A percentile compares a stretch with the other conserved stretches of the same genome.
These are phyloP conservation scores for Arxiozyma slooffiae DNA, from an alignment of 1,139 yeast species.

Conservation along the genomic window DNA sequence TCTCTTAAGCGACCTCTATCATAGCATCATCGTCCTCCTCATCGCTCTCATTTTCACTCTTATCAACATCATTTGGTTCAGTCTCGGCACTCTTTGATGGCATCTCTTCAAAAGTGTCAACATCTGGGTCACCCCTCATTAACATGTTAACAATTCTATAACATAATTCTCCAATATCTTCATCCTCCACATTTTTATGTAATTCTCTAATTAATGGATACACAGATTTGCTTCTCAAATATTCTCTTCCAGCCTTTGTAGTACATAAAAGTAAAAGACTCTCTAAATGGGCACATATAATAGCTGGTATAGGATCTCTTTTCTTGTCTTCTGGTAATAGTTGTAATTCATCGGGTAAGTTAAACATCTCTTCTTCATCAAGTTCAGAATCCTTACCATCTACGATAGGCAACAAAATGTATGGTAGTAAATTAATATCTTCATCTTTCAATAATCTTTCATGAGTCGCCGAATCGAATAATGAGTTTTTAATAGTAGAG, in stretches of 20 bases:
- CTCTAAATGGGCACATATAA: conserved; percentile 66
- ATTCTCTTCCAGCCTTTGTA: conserved; percentile 60
- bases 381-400: conserved; percentile 61
- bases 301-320: conserved; percentile 62
- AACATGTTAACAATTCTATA: conserved; percentile 75
- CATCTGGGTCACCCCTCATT: conserved; percentile 76
- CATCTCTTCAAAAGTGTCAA: conserved; percentile 45
- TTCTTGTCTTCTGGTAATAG: conserved; percentile 64
- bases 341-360: conserved; percentile 83
- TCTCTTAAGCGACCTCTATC: conserved; percentile 28
- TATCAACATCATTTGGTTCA: conserved; percentile 29
- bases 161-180: conserved; percentile 56
- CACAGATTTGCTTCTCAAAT: conserved; percentile 65
- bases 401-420: conserved; percentile 71
- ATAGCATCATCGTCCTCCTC: conserved; percentile 23
- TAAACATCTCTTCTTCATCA: conserved; percentile 77
- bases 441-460: conserved; percentile 48
- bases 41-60: conserved; percentile 24
- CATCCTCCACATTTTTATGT: conserved; percentile 59
- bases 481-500: conserved; percentile 79
- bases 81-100: conserved; percentile 35
- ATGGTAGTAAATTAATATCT: conserved; percentile 66
- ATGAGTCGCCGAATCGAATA: conserved; percentile 73
- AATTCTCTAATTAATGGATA: conserved; percentile 79
- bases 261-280: conserved; percentile 69